These are phyloP conservation scores for Penicillium soppii DNA, from an alignment of 495 filamentous ascomycete species.

Conservation along the genomic window DNA sequence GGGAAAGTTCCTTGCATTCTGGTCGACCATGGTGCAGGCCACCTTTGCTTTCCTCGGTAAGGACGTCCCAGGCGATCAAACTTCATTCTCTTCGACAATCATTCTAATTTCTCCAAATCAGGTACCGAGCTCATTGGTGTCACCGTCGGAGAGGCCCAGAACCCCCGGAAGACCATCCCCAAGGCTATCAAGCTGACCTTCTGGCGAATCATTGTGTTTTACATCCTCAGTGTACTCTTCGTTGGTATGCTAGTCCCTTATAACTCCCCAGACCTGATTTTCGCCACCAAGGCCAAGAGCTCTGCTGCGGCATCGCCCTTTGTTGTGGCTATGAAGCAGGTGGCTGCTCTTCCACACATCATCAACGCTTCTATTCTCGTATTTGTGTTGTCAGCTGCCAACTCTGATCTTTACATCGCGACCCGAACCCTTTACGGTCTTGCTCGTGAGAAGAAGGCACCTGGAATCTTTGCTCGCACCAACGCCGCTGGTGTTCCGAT, in stretches of 20 bases:
- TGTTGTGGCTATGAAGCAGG: slow-evolving; percentile 57
- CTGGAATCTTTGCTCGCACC: slow-evolving; percentile 65
- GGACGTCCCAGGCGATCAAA: too few species aligned
- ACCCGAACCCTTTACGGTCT: slow-evolving; percentile 79
- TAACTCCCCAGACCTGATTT: slow-evolving; percentile 51
- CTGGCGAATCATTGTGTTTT: slow-evolving; percentile 83
- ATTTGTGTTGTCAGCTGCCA: slow-evolving; percentile 77
- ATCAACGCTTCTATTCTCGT: slow-evolving; percentile 69
- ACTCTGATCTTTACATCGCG: slow-evolving; percentile 74
- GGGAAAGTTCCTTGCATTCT: slow-evolving; percentile 70
- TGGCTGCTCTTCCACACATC: slow-evolving; percentile 52
- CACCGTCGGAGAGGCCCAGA: slow-evolving; percentile 68
- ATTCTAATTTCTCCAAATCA: too few species aligned
- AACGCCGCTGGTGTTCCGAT: slow-evolving; percentile 76
- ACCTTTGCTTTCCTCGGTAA: slow-evolving; percentile 70
- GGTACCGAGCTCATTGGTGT: slow-evolving; percentile 83
- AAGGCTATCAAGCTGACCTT: slow-evolving; percentile 78
- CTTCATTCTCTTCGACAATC: too few species aligned
- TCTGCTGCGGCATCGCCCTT: slow-evolving; percentile 60
- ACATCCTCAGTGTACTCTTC: slow-evolving; percentile 55
- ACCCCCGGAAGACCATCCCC: slow-evolving; percentile 75
- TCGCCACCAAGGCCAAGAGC: slow-evolving; percentile 43
- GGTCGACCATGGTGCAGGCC: slow-evolving; percentile 74
- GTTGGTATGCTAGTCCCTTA: slow-evolving; percentile 58
- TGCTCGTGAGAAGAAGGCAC: slow-evolving; percentile 73